Base-by-base conservation (phyloP, 2,329 filamentous ascomycete genomes). In the Colletotrichum acutatum region DNA sequence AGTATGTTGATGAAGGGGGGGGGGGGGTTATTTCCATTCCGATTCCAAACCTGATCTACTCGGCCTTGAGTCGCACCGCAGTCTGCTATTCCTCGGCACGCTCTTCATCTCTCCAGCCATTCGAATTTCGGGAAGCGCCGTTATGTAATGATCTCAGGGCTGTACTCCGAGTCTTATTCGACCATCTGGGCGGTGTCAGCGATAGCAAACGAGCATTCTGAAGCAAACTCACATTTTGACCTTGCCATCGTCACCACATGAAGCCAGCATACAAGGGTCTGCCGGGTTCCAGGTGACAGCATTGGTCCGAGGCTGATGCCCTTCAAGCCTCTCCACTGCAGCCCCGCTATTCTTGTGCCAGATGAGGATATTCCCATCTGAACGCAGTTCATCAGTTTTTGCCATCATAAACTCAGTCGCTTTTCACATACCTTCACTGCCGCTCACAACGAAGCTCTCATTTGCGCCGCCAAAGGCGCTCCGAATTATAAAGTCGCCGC, bases 371-470 rank as follows among this genome's bases (percentile, higher is more conserved):
- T 89, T 88, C 2, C 91, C 90, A 75, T 91, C 90, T 89, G 60
- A 26, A 4, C 49, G 30, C 46, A n/a, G 14, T 11, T 6, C 28
- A 37, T 66, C 56, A 72, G 59, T n/a, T 22, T 9, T n/a, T 34
- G 19, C 1, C 16, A 26, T 14, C 3, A 16, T 57, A 74, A 30
- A 14, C 26, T 14, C 22, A 12, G n/a, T 7, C 7, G n/a, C 5
- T 6, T 6, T 19, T 42, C 42, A 77, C 86, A 78, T 84, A 95
- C 94, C 93, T 88, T 98, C 95, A 78, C 95, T 98, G 12, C 97
- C 97, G 78, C 94, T 96, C 32, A 97, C 87, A 11, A 98, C 93
- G 81, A 98, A 98, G 80, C 93, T 95, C 83, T 98, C 95, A 71
- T 94, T 92, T 1, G 96, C 95, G 37, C 97, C 97, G 22, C 97